Percentiles rank a stretch among this genome's conserved stretches.
phyloP scores from a whole-genome alignment of 306 rosid genomes.

The Coriaria nepalensis region DNA sequence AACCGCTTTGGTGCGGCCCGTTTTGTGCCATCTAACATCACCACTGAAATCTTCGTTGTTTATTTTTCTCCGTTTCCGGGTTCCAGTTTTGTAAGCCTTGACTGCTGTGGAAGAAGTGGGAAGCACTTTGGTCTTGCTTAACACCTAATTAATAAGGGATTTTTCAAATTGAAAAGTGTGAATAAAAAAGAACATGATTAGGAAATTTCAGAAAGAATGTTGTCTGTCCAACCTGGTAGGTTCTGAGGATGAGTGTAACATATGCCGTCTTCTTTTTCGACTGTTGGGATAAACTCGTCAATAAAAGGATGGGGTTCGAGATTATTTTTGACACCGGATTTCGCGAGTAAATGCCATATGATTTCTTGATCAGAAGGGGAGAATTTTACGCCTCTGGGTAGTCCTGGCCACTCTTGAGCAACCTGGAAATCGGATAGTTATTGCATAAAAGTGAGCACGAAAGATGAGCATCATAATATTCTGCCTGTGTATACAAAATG shows the following conservation, averaged over 20 bases:
- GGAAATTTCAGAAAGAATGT: background rate
- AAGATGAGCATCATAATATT: no score
- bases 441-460: no score
- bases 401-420: conserved; percentile 74
- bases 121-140: conserved; percentile 62
- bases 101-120: conserved; percentile 73
- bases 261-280: conserved; percentile 55
- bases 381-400: conserved; percentile 86
- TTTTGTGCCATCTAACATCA: no score
- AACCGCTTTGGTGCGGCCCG: no score
- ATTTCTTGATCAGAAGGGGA: conserved; percentile 83
- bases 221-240: conserved; percentile 44
- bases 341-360: conserved; percentile 61
- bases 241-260: conserved; percentile 71
- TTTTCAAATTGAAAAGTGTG: conserved; percentile 2
- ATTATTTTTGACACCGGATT: conserved; percentile 30
- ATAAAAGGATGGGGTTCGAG: conserved; percentile 59
- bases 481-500: no score
- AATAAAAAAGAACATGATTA: conserved; percentile 1
- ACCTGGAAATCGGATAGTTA: conserved; percentile 28
- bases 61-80: conserved; percentile 68
- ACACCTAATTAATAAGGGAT: conserved; percentile 29
- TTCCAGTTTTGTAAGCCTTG: conserved; percentile 80
- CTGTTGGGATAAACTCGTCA: conserved; percentile 53
- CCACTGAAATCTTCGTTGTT: background rate